Evolutionary conservation across 768 basidiomycete species (phyloP).

Genomic region (Boletus subparvulus): DNA sequence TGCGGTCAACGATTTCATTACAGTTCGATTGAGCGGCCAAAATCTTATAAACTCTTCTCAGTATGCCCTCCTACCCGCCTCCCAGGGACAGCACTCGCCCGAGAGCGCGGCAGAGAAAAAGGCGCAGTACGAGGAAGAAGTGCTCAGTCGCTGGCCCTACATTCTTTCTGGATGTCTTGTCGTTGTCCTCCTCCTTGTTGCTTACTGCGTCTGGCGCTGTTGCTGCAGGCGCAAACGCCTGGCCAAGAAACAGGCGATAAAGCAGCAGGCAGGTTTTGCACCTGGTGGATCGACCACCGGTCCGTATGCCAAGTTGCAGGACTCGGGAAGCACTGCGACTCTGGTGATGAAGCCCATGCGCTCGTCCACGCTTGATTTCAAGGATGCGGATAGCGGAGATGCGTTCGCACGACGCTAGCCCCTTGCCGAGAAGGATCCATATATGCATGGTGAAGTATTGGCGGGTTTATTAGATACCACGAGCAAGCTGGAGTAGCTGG

Average conservation of each 20-base stretch:
- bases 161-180: slow-evolving; percentile 62
- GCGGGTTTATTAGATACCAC: slow-evolving; percentile 11
- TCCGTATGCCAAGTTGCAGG: slow-evolving; percentile 26
- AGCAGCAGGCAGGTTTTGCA: slow-evolving; percentile 14
- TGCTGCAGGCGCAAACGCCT: slow-evolving; percentile 47
- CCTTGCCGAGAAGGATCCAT: neutral
- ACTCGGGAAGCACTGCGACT: slow-evolving; percentile 29
- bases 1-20: slow-evolving; percentile 67
- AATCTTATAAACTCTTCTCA: slow-evolving; percentile 55
- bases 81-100: slow-evolving; percentile 61
- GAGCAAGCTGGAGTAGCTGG: slow-evolving; percentile 32
- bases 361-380: slow-evolving; percentile 17
- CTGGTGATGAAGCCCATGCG: slow-evolving; percentile 32
- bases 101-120: slow-evolving; percentile 65
- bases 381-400: slow-evolving; percentile 18
- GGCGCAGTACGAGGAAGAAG: slow-evolving; percentile 58
- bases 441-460: neutral
- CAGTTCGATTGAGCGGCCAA: slow-evolving; percentile 56
- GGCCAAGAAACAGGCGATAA: slow-evolving; percentile 22
- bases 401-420: slow-evolving; percentile 13
- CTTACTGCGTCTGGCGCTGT: slow-evolving; percentile 58
- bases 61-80: slow-evolving; percentile 59
- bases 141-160: slow-evolving; percentile 73
- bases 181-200: slow-evolving; percentile 45
- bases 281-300: slow-evolving; percentile 2